A percentile compares a stretch with the other conserved stretches of the same genome.
Conservation (phyloP, 2,329 filamentous ascomycete species). For the Penicillium janthinellum region DNA sequence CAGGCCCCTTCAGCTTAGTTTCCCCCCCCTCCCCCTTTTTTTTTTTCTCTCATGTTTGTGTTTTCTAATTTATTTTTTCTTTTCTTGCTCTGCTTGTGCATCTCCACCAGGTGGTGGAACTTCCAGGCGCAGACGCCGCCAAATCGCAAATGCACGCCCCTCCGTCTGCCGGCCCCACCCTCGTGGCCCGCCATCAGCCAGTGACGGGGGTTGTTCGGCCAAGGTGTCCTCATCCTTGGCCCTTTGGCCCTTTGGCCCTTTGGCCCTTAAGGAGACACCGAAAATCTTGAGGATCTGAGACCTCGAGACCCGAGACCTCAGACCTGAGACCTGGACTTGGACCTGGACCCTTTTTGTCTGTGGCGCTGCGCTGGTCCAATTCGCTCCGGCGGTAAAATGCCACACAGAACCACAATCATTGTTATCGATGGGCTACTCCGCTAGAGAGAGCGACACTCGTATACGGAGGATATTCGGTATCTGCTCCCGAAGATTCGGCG, state of each 20-base stretch:
- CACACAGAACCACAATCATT: too few species aligned
- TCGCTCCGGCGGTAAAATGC: too few species aligned
- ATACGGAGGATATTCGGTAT: too few species aligned
- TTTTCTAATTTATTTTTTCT: neutral
- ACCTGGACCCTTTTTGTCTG: too few species aligned
- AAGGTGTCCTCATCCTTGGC: neutral
- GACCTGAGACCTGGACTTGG: neutral
- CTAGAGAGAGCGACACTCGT: too few species aligned
- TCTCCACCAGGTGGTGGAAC: neutral
- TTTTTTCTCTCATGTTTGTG: too few species aligned
- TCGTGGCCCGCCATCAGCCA: neutral
- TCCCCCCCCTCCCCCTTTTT: neutral
- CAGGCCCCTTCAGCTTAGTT: neutral
- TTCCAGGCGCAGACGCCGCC: neutral
- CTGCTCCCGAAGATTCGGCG: too few species aligned
- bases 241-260: neutral
- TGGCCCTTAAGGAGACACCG: neutral
- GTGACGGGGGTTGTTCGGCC: neutral
- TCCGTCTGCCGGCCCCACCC: neutral
- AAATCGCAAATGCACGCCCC: neutral
- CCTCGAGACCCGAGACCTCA: neutral
- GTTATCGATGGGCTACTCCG: too few species aligned
- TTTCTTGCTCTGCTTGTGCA: neutral
- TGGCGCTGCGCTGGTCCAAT: too few species aligned
- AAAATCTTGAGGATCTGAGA: neutral